phyloP scores from a whole-genome alignment of 768 basidiomycete species.

The Boletales sp. region DNA sequence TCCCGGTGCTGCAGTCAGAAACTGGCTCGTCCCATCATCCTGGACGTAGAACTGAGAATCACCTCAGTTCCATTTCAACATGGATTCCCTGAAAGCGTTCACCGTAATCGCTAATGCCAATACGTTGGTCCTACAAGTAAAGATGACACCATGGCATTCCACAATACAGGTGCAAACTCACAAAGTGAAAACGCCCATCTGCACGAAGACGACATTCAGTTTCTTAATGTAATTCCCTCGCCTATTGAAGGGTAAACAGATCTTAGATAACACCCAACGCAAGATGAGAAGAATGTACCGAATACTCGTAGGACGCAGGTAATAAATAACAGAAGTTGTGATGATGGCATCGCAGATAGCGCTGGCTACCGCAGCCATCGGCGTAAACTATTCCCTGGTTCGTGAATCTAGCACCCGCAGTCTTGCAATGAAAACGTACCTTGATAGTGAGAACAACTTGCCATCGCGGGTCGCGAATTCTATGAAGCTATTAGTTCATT shows the following conservation, averaged over 20 bases:
- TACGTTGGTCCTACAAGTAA: conserved; percentile 7
- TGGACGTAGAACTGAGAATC: conserved; percentile 14
- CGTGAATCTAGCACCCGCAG: neutral
- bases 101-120: conserved; percentile 10
- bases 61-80: neutral
- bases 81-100: neutral
- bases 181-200: conserved; percentile 20
- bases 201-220: conserved; percentile 11
- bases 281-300: conserved; percentile 4
- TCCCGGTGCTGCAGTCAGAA: conserved; percentile 9
- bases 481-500: neutral
- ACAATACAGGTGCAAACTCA: conserved; percentile 1
- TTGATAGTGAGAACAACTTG: neutral
- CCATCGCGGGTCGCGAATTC: conserved; percentile 9
- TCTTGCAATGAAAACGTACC: neutral
- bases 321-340: conserved; percentile 14
- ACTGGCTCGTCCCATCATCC: neutral
- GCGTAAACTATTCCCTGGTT: conserved; percentile 2
- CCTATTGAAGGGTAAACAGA: neutral
- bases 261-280: neutral
- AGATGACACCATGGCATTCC: neutral
- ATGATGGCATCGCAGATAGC: conserved; percentile 21
- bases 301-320: conserved; percentile 11
- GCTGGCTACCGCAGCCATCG: conserved; percentile 7
- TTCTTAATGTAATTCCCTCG: conserved; percentile 10